phyloP scores from a whole-genome alignment of 73 alveolate genomes.

The Paraurostyla sp. region DNA sequence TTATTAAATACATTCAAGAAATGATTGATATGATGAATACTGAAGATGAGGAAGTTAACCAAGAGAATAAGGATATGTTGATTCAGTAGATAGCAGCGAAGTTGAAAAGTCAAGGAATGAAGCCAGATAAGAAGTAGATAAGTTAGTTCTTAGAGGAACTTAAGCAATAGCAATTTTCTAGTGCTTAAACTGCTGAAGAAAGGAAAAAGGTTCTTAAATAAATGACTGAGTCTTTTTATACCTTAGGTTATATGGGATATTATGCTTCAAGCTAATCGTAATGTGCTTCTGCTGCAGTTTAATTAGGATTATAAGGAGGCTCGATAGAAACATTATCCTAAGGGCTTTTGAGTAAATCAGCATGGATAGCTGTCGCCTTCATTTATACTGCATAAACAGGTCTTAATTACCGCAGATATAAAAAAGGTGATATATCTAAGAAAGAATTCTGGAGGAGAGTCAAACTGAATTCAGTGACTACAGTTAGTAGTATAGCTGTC shows the following conservation, averaged over 20 bases:
- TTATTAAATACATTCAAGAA: conserved; percentile 37
- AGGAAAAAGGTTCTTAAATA: background rate
- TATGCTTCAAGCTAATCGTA: conserved; percentile 13
- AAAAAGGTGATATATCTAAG: conserved; percentile 34
- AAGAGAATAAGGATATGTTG: background rate
- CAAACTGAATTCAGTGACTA: conserved; percentile 38
- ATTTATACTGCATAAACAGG: conserved; percentile 59
- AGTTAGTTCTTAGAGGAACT: conserved; percentile 9
- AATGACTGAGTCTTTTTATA: conserved; percentile 50
- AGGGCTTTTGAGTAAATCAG: conserved; percentile 24
- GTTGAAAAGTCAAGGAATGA: background rate
- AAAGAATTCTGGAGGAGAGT: conserved; percentile 48
- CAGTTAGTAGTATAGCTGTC: conserved; percentile 47
- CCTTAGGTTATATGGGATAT: conserved; percentile 14
- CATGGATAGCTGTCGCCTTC: conserved; percentile 58
- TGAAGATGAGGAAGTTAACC: conserved; percentile 45
- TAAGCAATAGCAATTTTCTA: background rate
- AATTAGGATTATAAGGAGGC: conserved; percentile 46
- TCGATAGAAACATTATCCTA: conserved; percentile 14
- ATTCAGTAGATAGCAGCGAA: conserved; percentile 7
- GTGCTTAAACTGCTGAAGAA: conserved; percentile 50
- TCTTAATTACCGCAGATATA: conserved; percentile 19
- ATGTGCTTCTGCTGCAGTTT: conserved; percentile 41
- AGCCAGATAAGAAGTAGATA: background rate
- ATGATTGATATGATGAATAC: conserved; percentile 45